Conservation (phyloP, 805 yeast genomes). For the Cyberlindnera euphorbiae region DNA sequence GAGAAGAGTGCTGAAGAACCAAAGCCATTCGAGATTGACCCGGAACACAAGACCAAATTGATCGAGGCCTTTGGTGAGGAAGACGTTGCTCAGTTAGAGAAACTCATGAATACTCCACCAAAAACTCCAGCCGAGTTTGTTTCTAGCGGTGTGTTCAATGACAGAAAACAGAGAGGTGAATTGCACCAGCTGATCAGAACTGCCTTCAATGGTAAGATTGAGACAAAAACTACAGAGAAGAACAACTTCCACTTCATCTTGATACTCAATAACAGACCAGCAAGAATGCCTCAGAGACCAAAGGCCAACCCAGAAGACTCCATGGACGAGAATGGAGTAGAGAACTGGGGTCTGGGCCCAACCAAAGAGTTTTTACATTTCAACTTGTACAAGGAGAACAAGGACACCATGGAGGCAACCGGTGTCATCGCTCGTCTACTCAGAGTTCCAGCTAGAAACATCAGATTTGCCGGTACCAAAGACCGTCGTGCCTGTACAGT, state of each 20-base stretch:
- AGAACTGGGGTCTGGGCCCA: conserved; percentile 72
- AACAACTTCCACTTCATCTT: conserved; percentile 63
- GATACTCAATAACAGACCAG: conserved; percentile 31
- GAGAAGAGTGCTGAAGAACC: not conserved
- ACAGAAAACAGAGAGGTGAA: conserved; percentile 69
- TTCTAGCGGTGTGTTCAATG: conserved; percentile 52
- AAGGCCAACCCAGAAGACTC: conserved; percentile 20
- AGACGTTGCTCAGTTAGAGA: conserved; percentile 52
- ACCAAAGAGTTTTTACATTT: conserved; percentile 66
- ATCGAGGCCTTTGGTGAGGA: conserved; percentile 53
- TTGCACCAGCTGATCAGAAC: conserved; percentile 74
- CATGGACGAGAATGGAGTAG: conserved; percentile 43
- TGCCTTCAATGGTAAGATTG: conserved; percentile 70
- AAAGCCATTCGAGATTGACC: conserved; percentile 37
- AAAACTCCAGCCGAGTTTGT: conserved; percentile 40
- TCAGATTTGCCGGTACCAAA: conserved; percentile 91
- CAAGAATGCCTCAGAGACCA: conserved; percentile 26
- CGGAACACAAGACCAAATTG: conserved; percentile 44
- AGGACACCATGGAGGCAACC: conserved; percentile 96
- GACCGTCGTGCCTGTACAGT: conserved; percentile 95
- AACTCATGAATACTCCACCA: conserved; percentile 46
- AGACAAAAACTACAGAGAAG: conserved; percentile 67
- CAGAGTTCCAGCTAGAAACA: conserved; percentile 62
- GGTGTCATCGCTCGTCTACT: conserved; percentile 66
- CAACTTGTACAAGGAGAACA: conserved; percentile 85